Base-by-base conservation (phyloP, 2,329 filamentous ascomycete genomes). In the Trichoderma polysporum region DNA sequence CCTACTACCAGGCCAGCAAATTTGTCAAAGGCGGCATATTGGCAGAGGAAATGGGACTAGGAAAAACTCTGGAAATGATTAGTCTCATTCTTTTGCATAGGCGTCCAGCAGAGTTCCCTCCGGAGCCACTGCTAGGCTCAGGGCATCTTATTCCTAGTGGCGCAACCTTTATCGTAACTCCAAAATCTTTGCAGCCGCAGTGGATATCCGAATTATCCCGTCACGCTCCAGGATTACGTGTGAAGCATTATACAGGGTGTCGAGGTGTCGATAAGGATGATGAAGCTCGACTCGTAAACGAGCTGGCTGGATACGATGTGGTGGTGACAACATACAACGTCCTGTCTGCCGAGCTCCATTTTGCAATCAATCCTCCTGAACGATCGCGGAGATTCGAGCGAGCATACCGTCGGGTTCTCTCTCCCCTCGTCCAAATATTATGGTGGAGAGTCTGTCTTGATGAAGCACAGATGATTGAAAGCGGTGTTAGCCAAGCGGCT, bases 391-490 rank as follows among this genome's bases (percentile, higher is more conserved):
- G 94, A 60, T 86, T 90, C 8, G 83, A 85, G 64, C 87, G 89
- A 71, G 88, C 86, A 66, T 90, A 91, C 65, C 83, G 88, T 68
- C 84, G 89, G 31, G 84, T 85, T 2, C 89, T 84, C 60, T 95
- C 92, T 4, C 94, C 94, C 0, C 82, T 98, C 7, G 88, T 94
- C 10, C 86, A 91, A 71, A 87, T 97, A 19, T 88, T 85, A 1
- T 98, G 93, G 93, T 97, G 93, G 93, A 86, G 94, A 49, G 87
- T 97, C 1, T 89, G 88, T 63, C 82, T 91, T 1, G 89, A 91
- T 67, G 93, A 90, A 81, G 89, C 94, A 0, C 95, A 99, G 74
- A 97, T 97, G 91, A 89, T 98, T 49, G 94, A 98, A 75, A 94
- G 88, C 70, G 93, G 93, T 37, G 89, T 96, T 4, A 94, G 88